These are phyloP conservation scores for Epichloe amarillans DNA, from an alignment of 2,329 filamentous ascomycete species.

Conservation along the genomic window DNA sequence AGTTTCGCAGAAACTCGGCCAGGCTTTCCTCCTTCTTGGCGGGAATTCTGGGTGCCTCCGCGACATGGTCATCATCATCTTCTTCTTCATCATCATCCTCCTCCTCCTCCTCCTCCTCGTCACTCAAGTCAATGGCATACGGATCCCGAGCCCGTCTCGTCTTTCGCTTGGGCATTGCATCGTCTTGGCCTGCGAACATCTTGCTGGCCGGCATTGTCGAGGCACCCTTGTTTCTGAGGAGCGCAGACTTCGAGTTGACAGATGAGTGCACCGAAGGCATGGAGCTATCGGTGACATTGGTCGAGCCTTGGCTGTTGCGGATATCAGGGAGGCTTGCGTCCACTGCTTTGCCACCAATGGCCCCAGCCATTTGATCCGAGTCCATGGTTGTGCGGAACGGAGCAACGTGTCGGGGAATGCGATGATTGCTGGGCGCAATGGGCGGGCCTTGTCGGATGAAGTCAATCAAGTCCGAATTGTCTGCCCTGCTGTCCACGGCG, in stretches of 20 bases:
- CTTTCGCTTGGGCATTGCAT: conserved; percentile 55
- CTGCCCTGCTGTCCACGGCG: conserved; percentile 44
- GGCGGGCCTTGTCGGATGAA: conserved; percentile 86
- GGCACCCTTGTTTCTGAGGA: conserved; percentile 34
- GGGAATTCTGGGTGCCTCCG: conserved; percentile 24
- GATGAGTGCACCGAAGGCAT: conserved; percentile 47
- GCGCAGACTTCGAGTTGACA: conserved; percentile 61
- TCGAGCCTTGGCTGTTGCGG: conserved; percentile 43
- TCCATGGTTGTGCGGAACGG: conserved; percentile 79
- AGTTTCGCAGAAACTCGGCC: conserved; percentile 60
- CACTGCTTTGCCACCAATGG: conserved; percentile 40
- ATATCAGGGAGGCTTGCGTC: conserved; percentile 44
- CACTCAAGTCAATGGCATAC: conserved; percentile 79
- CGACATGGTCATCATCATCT: conserved; percentile 36
- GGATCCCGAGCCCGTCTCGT: conserved; percentile 72
- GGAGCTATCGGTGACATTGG: conserved; percentile 43
- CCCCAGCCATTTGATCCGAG: conserved; percentile 57
- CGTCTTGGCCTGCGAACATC: conserved; percentile 35
- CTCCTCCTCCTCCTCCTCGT: conserved; percentile 17
- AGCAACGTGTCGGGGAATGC: conserved; percentile 66
- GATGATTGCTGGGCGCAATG: conserved; percentile 42
- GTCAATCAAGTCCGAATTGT: conserved; percentile 81
- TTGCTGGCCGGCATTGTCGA: conserved; percentile 16
- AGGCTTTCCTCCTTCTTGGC: conserved; percentile 50
- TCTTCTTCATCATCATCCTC: conserved; percentile 39